These are phyloP conservation scores for Bauhinia variegata DNA, from an alignment of 306 rosid genomes.

Conservation along the genomic window DNA sequence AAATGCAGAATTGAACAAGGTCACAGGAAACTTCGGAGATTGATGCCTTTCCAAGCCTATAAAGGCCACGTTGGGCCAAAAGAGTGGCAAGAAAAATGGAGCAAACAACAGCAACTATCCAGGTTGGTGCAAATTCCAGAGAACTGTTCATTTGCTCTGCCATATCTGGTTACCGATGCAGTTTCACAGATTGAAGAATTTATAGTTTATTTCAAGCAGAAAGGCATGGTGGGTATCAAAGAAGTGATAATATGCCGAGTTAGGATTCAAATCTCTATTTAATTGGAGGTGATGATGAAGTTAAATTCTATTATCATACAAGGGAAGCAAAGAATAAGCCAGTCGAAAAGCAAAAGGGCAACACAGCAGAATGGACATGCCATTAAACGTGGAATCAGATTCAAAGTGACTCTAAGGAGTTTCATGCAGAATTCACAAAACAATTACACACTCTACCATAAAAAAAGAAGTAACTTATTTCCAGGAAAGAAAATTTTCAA, in stretches of 20 bases:
- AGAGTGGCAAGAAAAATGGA: constrained; percentile 72
- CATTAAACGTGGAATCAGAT: constrained; percentile 39
- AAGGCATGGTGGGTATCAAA: constrained; percentile 31
- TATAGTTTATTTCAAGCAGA: constrained; percentile 14
- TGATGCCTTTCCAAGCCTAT: constrained; percentile 73
- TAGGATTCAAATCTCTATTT: background rate
- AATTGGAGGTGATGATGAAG: background rate
- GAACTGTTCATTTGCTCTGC: constrained; percentile 57
- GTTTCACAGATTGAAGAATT: constrained; percentile 8
- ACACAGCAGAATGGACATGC: constrained; percentile 31
- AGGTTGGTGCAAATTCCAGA: constrained; percentile 82
- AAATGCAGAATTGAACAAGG: constrained; percentile 5
- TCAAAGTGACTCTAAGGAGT: constrained; percentile 39
- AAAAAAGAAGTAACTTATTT: background rate
- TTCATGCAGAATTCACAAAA: constrained; percentile 26
- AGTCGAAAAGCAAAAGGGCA: constrained; percentile 40
- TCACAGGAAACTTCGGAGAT: constrained; percentile 4
- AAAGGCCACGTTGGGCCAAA: constrained; percentile 71
- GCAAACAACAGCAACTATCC: constrained; percentile 87
- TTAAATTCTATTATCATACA: background rate
- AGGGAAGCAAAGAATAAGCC: constrained; percentile 49
- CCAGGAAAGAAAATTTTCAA: background rate
- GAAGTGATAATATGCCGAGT: constrained; percentile 29
- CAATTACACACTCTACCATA: too few relatives aligned
- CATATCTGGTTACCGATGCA: constrained; percentile 37